Evolutionary conservation across 2,329 filamentous ascomycete species (phyloP).

Genomic region (Xylariaceae sp.): DNA sequence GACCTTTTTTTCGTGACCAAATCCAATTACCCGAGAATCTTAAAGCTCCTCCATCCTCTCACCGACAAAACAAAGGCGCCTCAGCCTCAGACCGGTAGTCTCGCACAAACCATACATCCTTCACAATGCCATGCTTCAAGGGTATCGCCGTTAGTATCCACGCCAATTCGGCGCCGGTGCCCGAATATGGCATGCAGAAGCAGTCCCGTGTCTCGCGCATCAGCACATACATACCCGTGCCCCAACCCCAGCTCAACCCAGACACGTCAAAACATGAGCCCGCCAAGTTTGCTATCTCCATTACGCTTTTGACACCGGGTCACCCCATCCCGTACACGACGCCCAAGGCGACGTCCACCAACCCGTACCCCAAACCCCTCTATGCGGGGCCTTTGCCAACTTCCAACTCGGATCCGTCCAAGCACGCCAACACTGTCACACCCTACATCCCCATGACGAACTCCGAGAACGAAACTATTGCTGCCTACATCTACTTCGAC

Average conservation of each 20-base stretch:
- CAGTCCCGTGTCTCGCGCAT: constrained; percentile 88
- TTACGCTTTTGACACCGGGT: constrained; percentile 86
- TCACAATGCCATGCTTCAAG: constrained; percentile 90
- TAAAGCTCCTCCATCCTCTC: no score
- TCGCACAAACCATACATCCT: no score
- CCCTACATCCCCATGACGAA: constrained; percentile 91
- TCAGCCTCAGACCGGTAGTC: no score
- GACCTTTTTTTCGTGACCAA: no score
- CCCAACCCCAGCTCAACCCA: constrained; percentile 73
- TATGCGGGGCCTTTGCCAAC: constrained; percentile 69
- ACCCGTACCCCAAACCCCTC: constrained; percentile 78
- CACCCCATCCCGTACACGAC: constrained; percentile 90
- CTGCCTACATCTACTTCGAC: constrained; percentile 98
- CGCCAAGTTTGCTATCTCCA: constrained; percentile 95
- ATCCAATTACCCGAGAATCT: no score
- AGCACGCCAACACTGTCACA: constrained; percentile 56
- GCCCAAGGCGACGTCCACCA: constrained; percentile 70
- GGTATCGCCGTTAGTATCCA: constrained; percentile 98
- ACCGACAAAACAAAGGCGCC: no score
- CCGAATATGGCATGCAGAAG: constrained; percentile 92
- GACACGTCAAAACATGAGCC: constrained; percentile 77
- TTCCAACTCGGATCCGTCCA: constrained; percentile 43
- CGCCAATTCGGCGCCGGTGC: constrained; percentile 70
- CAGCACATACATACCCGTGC: constrained; percentile 95
- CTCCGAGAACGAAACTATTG: constrained; percentile 93